A percentile compares a stretch with the other conserved stretches of the same genome.
These are phyloP conservation scores for Kentomonas sorsogonicus DNA, from an alignment of 208 protist species.

Conservation along the genomic window DNA sequence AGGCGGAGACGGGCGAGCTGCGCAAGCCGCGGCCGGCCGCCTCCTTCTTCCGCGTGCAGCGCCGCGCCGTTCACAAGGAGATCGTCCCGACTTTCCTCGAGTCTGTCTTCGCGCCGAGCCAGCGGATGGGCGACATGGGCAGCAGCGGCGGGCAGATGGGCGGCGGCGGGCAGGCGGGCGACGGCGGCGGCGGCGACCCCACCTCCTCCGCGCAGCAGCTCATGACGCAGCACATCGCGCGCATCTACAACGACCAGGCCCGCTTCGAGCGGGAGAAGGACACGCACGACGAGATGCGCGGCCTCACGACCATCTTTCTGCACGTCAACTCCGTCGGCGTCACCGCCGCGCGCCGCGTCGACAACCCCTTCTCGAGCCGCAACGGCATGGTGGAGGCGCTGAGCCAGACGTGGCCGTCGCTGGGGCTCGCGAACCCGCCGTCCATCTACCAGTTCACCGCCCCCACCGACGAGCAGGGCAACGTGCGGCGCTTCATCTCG, in stretches of 20 bases:
- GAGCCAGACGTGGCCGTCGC: conserved; percentile 68
- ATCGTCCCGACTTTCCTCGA: conserved; percentile 82
- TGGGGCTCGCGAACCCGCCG: conserved; percentile 45
- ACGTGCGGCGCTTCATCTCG: conserved; percentile 48
- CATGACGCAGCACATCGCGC: conserved; percentile 66
- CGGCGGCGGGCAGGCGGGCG: not conserved
- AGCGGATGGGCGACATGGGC: conserved; percentile 7
- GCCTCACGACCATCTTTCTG: conserved; percentile 56
- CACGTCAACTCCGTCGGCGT: conserved; percentile 66
- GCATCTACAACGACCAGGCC: conserved; percentile 70
- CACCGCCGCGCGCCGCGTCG: conserved; percentile 74
- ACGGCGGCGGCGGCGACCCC: not conserved
- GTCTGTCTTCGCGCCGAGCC: conserved; percentile 39
- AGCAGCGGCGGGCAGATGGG: not conserved
- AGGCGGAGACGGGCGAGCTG: conserved; percentile 57
- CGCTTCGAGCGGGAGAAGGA: conserved; percentile 53
- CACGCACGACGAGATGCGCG: conserved; percentile 39
- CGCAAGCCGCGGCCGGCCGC: conserved; percentile 40
- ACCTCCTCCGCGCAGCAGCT: conserved; percentile 6
- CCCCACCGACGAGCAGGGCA: conserved; percentile 25
- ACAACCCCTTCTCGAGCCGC: conserved; percentile 79
- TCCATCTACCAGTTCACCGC: conserved; percentile 33
- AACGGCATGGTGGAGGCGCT: conserved; percentile 76
- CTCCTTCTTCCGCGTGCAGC: conserved; percentile 59
- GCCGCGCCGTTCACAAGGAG: conserved; percentile 70